Conservation (phyloP, 306 rosid genomes). For the Rosa lucieae region DNA sequence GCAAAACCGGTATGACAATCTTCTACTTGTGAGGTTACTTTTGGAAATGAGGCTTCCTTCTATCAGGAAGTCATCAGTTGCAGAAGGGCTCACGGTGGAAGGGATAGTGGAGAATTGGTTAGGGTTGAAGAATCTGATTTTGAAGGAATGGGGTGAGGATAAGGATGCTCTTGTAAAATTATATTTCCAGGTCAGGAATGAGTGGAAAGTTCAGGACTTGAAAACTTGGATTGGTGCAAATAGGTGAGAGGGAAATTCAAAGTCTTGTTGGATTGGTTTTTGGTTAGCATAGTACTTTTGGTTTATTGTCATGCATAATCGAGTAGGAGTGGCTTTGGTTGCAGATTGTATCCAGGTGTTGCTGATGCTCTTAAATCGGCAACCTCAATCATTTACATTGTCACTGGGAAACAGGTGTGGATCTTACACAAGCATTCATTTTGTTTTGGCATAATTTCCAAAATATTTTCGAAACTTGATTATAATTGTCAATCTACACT, state of each 20-base stretch:
- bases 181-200: constrained; percentile 56
- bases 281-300: background rate
- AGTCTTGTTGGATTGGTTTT: background rate
- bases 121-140: constrained; percentile 57
- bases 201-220: constrained; percentile 76
- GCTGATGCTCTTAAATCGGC: constrained; percentile 73
- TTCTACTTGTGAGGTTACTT: constrained; percentile 84
- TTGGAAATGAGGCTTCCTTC: constrained; percentile 66
- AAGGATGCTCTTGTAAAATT: constrained; percentile 47
- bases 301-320: background rate
- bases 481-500: no score
- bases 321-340: constrained; percentile 13
- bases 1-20: constrained; percentile 83
- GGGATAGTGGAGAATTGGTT: constrained; percentile 78
- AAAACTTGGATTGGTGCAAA: constrained; percentile 77
- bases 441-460: background rate
- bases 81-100: constrained; percentile 70
- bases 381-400: constrained; percentile 74
- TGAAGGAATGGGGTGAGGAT: constrained; percentile 78
- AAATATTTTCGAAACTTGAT: no score
- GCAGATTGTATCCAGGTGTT: constrained; percentile 78
- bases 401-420: constrained; percentile 80
- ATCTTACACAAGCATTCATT: background rate
- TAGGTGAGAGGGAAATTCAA: constrained; percentile 39
- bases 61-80: constrained; percentile 70